Evolutionary conservation across 352 stramenopile species (phyloP).

Genomic region (Phytophthora hybrid): DNA sequence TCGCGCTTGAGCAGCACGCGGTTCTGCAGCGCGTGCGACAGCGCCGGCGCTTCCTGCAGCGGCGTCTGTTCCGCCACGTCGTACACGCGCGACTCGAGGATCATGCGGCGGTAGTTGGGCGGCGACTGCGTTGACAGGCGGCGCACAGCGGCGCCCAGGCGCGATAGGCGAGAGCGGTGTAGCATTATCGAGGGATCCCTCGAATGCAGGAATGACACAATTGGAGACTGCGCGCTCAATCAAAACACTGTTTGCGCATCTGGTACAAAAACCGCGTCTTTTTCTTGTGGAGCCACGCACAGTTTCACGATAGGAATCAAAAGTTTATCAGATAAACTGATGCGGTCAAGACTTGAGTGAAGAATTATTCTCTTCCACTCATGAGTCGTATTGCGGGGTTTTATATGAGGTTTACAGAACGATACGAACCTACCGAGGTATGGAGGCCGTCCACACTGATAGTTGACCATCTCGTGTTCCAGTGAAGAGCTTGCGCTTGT

Average conservation of each 20-base stretch:
- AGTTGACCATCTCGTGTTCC: slow-evolving; percentile 64
- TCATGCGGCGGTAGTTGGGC: slow-evolving; percentile 87
- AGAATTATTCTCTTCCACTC: too few species aligned
- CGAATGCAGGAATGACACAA: slow-evolving; percentile 14
- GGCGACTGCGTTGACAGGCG: slow-evolving; percentile 24
- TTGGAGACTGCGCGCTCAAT: not conserved
- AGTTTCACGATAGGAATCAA: too few species aligned
- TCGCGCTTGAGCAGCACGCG: slow-evolving; percentile 95
- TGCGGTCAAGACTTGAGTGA: too few species aligned
- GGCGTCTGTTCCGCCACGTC: slow-evolving; percentile 85
- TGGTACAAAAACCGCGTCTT: slow-evolving; percentile 13
- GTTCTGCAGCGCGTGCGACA: slow-evolving; percentile 83
- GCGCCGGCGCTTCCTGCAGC: slow-evolving; percentile 71
- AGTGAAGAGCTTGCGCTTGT: slow-evolving; percentile 73
- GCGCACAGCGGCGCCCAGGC: slow-evolving; percentile 21
- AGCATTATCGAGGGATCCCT: slow-evolving; percentile 18
- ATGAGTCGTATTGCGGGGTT: too few species aligned
- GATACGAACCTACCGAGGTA: not conserved
- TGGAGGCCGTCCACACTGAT: slow-evolving; percentile 51
- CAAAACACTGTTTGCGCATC: slow-evolving; percentile 36
- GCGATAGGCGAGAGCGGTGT: slow-evolving; percentile 18
- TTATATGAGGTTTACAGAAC: too few species aligned
- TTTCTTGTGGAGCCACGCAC: slow-evolving; percentile 27
- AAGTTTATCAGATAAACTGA: too few species aligned
- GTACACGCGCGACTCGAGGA: slow-evolving; percentile 88